phyloP scores from a whole-genome alignment of 208 protist species.

The Histomonas meleagridis region DNA sequence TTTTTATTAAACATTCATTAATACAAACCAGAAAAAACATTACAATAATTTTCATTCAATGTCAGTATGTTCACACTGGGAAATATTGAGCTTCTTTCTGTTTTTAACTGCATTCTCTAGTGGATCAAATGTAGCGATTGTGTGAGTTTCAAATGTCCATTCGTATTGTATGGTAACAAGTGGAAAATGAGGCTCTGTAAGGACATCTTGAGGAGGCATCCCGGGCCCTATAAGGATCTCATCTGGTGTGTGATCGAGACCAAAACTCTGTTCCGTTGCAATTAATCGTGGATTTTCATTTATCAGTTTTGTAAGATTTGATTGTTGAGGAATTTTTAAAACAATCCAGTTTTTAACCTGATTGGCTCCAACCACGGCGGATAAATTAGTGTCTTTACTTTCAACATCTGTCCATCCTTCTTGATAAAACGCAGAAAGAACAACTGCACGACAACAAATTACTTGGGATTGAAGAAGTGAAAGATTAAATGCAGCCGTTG shows the following conservation, averaged over 20 bases:
- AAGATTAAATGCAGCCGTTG: background rate
- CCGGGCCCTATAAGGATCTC: background rate
- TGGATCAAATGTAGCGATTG: background rate
- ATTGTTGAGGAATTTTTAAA: background rate
- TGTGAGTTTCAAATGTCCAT: background rate
- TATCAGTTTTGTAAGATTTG: background rate
- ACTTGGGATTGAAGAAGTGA: background rate
- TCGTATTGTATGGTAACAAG: conserved; percentile 32
- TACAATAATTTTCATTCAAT: too few relatives aligned
- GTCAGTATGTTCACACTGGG: too few relatives aligned
- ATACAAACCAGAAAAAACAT: too few relatives aligned
- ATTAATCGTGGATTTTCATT: background rate
- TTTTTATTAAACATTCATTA: too few relatives aligned
- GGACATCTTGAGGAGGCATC: background rate
- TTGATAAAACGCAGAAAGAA: background rate
- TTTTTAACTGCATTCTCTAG: background rate
- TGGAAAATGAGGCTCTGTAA: conserved; percentile 22
- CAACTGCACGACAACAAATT: background rate
- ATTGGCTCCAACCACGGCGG: background rate
- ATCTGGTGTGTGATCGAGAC: background rate
- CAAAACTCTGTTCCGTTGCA: background rate
- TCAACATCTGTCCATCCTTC: background rate
- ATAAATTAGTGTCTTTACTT: background rate
- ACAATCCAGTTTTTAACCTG: conserved; percentile 6
- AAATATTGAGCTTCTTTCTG: too few relatives aligned